Base-by-base conservation (phyloP, 495 filamentous ascomycete species). In the Cladorrhinum samala region DNA sequence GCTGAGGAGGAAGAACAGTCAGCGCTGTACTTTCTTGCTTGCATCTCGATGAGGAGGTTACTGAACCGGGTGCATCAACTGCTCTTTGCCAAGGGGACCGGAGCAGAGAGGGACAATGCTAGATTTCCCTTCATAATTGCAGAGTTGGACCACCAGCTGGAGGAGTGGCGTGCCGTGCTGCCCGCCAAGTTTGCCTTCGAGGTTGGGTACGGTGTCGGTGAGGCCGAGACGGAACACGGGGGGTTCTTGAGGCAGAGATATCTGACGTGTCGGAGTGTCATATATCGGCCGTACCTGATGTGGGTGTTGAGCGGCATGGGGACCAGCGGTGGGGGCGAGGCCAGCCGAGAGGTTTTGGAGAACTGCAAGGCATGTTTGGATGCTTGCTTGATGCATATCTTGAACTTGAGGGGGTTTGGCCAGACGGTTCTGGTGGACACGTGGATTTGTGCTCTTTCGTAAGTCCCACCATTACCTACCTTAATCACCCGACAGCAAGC, bases 381-480 rank as follows among this genome's bases (percentile, higher is more conserved):
- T 25, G 69, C 72, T 6, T 74, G 70, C 55, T 64, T 65, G 17
- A 46, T 74, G 20, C 72, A 77, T 46, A 69, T 72, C 1, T 48
- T 68, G 52, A 72, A 75, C 47, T 44, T 76, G 11, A 53, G 63
- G 18, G 63, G 59, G 3, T 68, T 75, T 39, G 56, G 61, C 0
- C 71, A 77, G 45, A 76, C 72, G 0, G 58, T 76, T 7, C 51
- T 76, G 62, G 63, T 77, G 1, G 74, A 77, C 55, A 73, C 74
- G 0, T 77, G 74, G 74, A 74, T 75, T 21, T 77, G 72, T 50
- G 72, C 74, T 9, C 56, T 77, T 9, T 74, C 70, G 73, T 74
- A 60, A 54, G 72, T 69, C 21, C 20, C 48, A 8, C 18, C 19
- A 18, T n/a, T n/a, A n/a, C n/a, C n/a, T n/a, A n/a, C n/a, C n/a